Evolutionary conservation across 306 rosid genomes (phyloP), one percentile per base, ranked within the genome.

Genomic region (Hippophae rhamnoides): DNA sequence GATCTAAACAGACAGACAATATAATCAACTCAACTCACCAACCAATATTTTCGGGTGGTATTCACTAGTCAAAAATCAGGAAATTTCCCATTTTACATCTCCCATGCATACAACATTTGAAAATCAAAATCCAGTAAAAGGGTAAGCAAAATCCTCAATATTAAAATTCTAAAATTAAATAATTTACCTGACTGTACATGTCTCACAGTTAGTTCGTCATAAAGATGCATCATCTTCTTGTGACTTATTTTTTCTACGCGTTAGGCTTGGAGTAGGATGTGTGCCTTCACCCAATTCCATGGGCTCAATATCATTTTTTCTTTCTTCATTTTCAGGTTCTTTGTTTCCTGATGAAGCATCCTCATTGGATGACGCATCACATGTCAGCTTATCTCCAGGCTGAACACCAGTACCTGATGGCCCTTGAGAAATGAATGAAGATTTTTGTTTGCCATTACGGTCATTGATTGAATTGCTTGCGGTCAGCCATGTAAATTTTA

Each of bases 181-280:
- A 57, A 64, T 67, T 87, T 82, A 87, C 89, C 87, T 84, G 73
- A 78, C 93, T 88, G 94, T 88, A 88, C 96, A 88, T 76, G 56
- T 78, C 84, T 61, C 75, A 62, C 57, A 63, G 74, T 69, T 61
- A 69, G 69, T 73, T 72, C 85, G 60, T 71, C 74, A 82, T 82
- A 81, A 87, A 56, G 55, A 68, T 49, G 44, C 72, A 62, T 69
- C 61, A 54, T 43, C 74, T 58, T 72, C 60, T 8, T 80, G 77
- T 41, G 85, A 80, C 69, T 80, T 76, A 72, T 71, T 61, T 56
- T 73, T 79, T 27, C 67, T 60, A 23, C 85, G 79, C 44, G 43
- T 70, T 46, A 68, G 64, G 52, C 63, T 63, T 18, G 80, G 61
- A 71, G 66, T 56, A 58, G 62, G 54, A 64, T 69, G 55, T 18